Base-by-base conservation (phyloP, 305 asterid species). In the Ilex paraguariensis region DNA sequence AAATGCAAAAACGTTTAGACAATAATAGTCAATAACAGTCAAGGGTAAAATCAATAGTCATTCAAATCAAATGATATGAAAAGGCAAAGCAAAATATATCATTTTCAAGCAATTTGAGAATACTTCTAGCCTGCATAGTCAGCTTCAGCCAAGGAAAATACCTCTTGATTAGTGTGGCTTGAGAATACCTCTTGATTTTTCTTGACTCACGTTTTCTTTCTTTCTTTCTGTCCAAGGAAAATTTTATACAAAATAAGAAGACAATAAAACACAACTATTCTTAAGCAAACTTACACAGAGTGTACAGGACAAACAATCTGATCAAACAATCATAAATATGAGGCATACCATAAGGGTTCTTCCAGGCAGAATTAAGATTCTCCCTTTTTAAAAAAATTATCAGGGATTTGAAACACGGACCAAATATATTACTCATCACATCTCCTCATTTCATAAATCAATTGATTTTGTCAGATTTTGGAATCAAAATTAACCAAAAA, bases 351-450 rank as follows among this genome's bases (percentile, higher is more conserved):
- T n/a, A n/a, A n/a, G n/a, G n/a, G n/a, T n/a, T n/a, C n/a, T n/a
- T n/a, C n/a, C n/a, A n/a, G n/a, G n/a, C n/a, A n/a, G n/a, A n/a
- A n/a, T n/a, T n/a, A n/a, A n/a, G n/a, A n/a, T n/a, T n/a, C n/a
- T n/a, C n/a, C n/a, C n/a, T n/a, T n/a, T n/a, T n/a, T n/a, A n/a
- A n/a, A n/a, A n/a, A n/a, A n/a, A n/a, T n/a, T n/a, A n/a, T n/a
- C n/a, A n/a, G n/a, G n/a, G 63, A 79, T 87, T 91, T 82, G 95
- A 82, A 87, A 87, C 95, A 87, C 91, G 91, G 95, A 87, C 91
- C 95, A 87, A 61, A 33, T 71, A 46, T 9, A 40, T 13, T 44
- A 49, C 66, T 82, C 95, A 63, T 87, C 95, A 87, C 56, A 21
- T 86, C 82, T 80, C 82, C 73, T 7, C 50, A 40, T 39, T 40